Base-by-base conservation (phyloP, 2,329 filamentous ascomycete species). In the Nemania sp. region DNA sequence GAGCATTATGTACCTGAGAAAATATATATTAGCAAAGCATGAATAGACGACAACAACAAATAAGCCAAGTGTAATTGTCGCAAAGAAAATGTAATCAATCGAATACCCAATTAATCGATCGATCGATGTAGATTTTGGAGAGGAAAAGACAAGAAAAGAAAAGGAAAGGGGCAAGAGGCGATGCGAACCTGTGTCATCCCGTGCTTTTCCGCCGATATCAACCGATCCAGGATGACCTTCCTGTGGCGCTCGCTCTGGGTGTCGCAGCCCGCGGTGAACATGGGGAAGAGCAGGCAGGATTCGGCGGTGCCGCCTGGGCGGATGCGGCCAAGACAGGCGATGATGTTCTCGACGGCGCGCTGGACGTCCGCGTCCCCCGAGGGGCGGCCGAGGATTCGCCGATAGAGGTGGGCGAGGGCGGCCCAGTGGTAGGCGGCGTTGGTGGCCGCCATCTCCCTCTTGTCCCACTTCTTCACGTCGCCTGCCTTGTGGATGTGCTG, bases 241-340 rank as follows among this genome's bases (percentile, higher is more conserved):
- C 84, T 77, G 61, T 87, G 81, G 2, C 70, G 71, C 28, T 75
- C 64, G 43, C 84, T 80, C 50, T 74, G 73, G 1, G 85, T 83
- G 68, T 94, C 88, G 61, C 89, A 92, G 0, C 90, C 90, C 1
- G 90, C 90, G 1, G 88, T 89, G 70, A 94, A 94, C 73, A 94
- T 84, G 0, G 90, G 90, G 60, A 94, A 92, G 33, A 94, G 70
- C 15, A 90, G 73, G 64, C 88, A 90, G 7, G 83, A 85, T 70
- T 93, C 90, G 0, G 89, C 88, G 14, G 84, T 84, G 24, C 86
- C 86, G 5, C 88, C 86, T 11, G 78, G 73, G 11, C 83, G 75
- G 43, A 94, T 82, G 31, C 80, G 80, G 19, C 76, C 75, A 56
- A 93, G 73, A 26, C 84, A 80, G 1, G 75, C 73, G 23, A 90